A percentile compares a stretch with the other conserved stretches of the same genome.
These are phyloP conservation scores for Botryobasidium botryosum DNA, from an alignment of 768 basidiomycete species.

Conservation along the genomic window DNA sequence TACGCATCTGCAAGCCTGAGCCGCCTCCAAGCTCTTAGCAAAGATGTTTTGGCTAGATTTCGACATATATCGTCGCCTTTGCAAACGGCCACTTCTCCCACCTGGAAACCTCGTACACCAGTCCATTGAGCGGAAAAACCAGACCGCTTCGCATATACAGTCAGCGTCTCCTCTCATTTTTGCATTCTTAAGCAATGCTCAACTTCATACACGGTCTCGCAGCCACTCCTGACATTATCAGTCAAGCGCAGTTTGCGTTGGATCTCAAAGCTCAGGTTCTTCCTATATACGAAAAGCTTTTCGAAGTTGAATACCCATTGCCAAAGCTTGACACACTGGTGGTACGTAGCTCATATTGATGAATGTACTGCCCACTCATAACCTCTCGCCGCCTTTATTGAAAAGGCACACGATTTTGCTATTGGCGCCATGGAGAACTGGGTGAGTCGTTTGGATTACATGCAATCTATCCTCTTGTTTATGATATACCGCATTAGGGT, in stretches of 20 bases:
- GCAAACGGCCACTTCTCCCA: slow-evolving; percentile 65
- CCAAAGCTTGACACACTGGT: slow-evolving; percentile 90
- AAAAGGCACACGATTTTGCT: slow-evolving; percentile 79
- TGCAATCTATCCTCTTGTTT: not conserved
- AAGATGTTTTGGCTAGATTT: slow-evolving; percentile 32
- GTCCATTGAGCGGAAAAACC: slow-evolving; percentile 60
- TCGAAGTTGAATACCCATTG: slow-evolving; percentile 80
- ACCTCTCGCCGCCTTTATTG: slow-evolving; percentile 16
- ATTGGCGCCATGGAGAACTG: slow-evolving; percentile 80
- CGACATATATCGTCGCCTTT: slow-evolving; percentile 73
- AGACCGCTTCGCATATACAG: slow-evolving; percentile 75
- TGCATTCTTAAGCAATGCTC: not conserved
- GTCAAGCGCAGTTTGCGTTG: slow-evolving; percentile 69
- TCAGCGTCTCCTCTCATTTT: slow-evolving; percentile 16
- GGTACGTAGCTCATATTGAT: slow-evolving; percentile 23
- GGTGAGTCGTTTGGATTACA: slow-evolving; percentile 25
- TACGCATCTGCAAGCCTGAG: slow-evolving; percentile 14
- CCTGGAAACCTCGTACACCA: slow-evolving; percentile 56
- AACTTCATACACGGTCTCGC: slow-evolving; percentile 4
- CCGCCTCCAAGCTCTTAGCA: not conserved
- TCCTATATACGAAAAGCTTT: slow-evolving; percentile 78
- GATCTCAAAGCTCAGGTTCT: slow-evolving; percentile 68
- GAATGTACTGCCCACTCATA: not conserved
- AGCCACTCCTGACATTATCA: slow-evolving; percentile 68
- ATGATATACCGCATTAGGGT: slow-evolving; percentile 28